These are phyloP conservation scores for Davidsoniella virescens DNA, from an alignment of 2,329 filamentous ascomycete species.

Conservation along the genomic window DNA sequence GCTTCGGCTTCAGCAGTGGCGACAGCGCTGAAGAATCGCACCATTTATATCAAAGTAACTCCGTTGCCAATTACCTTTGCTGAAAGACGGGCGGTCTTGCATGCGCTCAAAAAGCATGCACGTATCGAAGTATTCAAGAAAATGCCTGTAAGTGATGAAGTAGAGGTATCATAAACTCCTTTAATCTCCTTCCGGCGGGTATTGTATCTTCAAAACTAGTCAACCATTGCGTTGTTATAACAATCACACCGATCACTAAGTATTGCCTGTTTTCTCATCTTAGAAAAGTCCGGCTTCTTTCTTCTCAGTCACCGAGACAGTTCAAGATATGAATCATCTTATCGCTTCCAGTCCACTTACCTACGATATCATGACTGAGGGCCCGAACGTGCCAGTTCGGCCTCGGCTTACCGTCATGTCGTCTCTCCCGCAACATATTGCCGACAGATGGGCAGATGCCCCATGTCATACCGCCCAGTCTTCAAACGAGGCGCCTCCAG, in stretches of 20 bases:
- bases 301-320: slow-evolving; percentile 30
- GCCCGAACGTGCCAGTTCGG: background rate
- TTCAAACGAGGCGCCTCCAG: slow-evolving; percentile 16
- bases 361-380: slow-evolving; percentile 23
- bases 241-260: no score
- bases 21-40: background rate
- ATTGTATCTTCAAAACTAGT: background rate
- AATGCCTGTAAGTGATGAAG: slow-evolving; percentile 21
- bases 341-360: slow-evolving; percentile 29
- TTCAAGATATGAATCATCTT: slow-evolving; percentile 24
- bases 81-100: slow-evolving; percentile 38
- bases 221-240: no score
- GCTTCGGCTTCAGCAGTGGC: background rate
- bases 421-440: slow-evolving; percentile 5
- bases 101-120: slow-evolving; percentile 32
- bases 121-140: slow-evolving; percentile 37
- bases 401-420: slow-evolving; percentile 11
- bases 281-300: slow-evolving; percentile 34
- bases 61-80: slow-evolving; percentile 35
- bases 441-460: slow-evolving; percentile 10
- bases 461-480: slow-evolving; percentile 17
- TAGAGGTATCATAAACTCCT: background rate
- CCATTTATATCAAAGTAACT: slow-evolving; percentile 27
- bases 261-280: background rate
- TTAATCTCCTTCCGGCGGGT: background rate